Evolutionary conservation across 2,329 filamentous ascomycete species (phyloP).

Genomic region (Apiospora kogelbergensis): DNA sequence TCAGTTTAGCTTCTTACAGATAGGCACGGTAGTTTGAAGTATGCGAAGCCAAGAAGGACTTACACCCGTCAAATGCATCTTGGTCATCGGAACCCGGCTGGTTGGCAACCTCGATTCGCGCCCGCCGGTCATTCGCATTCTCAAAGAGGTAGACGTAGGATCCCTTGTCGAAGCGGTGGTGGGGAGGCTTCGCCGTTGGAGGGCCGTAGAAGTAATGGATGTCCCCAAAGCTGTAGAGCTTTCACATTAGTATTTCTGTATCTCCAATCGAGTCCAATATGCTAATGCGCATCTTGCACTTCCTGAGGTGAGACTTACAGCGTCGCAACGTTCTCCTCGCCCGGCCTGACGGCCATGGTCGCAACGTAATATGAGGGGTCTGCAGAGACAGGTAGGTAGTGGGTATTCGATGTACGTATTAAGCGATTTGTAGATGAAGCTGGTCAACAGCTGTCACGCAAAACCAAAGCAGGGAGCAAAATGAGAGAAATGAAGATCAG

Average conservation of each 20-base stretch:
- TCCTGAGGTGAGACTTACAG: constrained; percentile 36
- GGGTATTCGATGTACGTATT: background rate
- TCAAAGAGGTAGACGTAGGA: constrained; percentile 82
- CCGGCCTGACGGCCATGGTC: constrained; percentile 44
- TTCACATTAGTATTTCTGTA: background rate
- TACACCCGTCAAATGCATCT: constrained; percentile 77
- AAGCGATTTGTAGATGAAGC: background rate
- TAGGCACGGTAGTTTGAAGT: background rate
- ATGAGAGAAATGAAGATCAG: background rate
- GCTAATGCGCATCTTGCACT: too few species aligned
- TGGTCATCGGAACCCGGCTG: constrained; percentile 72
- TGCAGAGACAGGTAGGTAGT: background rate
- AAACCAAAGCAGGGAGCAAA: background rate
- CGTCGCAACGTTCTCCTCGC: constrained; percentile 48
- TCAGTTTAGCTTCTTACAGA: background rate
- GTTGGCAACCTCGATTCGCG: constrained; percentile 76
- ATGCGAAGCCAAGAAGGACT: constrained; percentile 32
- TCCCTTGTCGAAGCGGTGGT: constrained; percentile 77
- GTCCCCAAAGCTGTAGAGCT: constrained; percentile 66
- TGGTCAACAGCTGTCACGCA: background rate
- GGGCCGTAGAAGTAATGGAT: constrained; percentile 76
- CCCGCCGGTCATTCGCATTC: constrained; percentile 64
- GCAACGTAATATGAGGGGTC: background rate
- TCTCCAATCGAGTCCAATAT: too few species aligned
- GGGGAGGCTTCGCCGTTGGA: constrained; percentile 65